Conservation (phyloP, 2,329 filamentous ascomycete genomes). For the Phaeosphaeriaceae sp. region DNA sequence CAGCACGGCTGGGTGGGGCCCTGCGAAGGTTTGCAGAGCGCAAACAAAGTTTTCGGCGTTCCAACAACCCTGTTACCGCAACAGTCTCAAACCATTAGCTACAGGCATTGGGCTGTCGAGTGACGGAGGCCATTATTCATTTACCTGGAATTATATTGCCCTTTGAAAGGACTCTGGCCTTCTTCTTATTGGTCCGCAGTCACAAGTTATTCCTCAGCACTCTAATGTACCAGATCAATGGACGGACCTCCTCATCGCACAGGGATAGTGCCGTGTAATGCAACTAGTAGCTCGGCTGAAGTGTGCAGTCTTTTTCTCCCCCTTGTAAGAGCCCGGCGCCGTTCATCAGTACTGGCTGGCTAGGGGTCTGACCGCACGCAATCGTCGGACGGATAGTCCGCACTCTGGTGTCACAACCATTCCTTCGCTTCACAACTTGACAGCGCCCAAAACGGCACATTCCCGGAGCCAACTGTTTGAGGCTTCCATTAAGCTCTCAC, state of each 20-base stretch:
- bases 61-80: slow-evolving; percentile 45
- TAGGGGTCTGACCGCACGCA: slow-evolving; percentile 35
- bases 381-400: slow-evolving; percentile 38
- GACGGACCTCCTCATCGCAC: slow-evolving; percentile 35
- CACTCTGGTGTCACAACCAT: slow-evolving; percentile 42
- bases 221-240: slow-evolving; percentile 34
- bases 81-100: slow-evolving; percentile 46
- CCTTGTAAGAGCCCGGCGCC: slow-evolving; percentile 34
- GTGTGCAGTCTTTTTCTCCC: slow-evolving; percentile 29
- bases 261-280: slow-evolving; percentile 37
- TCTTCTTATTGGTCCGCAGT: slow-evolving; percentile 28
- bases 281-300: slow-evolving; percentile 38
- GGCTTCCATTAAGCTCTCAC: slow-evolving; percentile 44
- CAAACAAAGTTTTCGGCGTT: slow-evolving; percentile 47
- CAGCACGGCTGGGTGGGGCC: slow-evolving; percentile 34
- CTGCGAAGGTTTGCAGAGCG: slow-evolving; percentile 38
- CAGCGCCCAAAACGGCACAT: slow-evolving; percentile 48
- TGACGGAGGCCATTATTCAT: slow-evolving; percentile 37
- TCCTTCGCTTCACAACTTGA: slow-evolving; percentile 47
- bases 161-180: slow-evolving; percentile 19
- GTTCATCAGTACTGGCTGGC: slow-evolving; percentile 35
- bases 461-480: slow-evolving; percentile 50
- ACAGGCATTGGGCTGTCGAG: slow-evolving; percentile 35
- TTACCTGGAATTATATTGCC: slow-evolving; percentile 32
- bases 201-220: slow-evolving; percentile 22